Percentiles rank a stretch among this genome's conserved stretches.
phyloP scores from a whole-genome alignment of 805 yeast genomes.

The Lachancea meyersii region DNA sequence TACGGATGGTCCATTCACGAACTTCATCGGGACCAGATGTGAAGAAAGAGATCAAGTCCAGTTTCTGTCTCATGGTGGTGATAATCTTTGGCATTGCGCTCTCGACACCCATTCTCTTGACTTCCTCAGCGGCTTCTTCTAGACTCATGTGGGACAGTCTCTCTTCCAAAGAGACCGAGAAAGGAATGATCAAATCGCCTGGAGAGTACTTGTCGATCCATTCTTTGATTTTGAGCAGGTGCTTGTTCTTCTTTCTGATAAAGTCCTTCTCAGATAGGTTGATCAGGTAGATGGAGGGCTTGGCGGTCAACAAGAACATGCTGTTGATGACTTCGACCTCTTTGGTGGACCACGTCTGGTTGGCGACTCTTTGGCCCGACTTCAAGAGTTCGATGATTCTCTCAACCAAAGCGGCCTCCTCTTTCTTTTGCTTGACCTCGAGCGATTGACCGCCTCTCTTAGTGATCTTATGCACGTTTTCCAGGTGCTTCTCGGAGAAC shows the following conservation, averaged over 20 bases:
- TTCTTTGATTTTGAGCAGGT: constrained; percentile 69
- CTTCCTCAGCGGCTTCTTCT: constrained; percentile 72
- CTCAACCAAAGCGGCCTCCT: constrained; percentile 70
- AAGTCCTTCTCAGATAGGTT: constrained; percentile 87
- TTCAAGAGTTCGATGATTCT: constrained; percentile 71
- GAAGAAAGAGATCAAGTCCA: constrained; percentile 86
- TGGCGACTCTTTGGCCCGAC: constrained; percentile 82
- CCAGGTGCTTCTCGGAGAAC: constrained; percentile 79
- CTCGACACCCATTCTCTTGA: constrained; percentile 62
- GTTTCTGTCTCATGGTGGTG: constrained; percentile 76
- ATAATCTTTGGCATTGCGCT: constrained; percentile 85
- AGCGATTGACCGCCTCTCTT: constrained; percentile 84
- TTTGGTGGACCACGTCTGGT: constrained; percentile 79
- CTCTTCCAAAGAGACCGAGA: constrained; percentile 89
- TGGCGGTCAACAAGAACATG: constrained; percentile 86
- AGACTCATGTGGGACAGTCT: constrained; percentile 82
- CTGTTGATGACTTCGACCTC: constrained; percentile 87
- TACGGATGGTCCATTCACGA: constrained; percentile 95
- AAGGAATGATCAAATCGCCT: constrained; percentile 86
- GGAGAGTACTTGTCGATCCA: constrained; percentile 90
- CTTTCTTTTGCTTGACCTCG: constrained; percentile 84
- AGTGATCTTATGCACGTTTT: constrained; percentile 69
- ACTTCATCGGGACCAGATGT: constrained; percentile 96
- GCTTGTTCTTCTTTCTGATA: constrained; percentile 83
- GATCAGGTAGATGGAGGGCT: constrained; percentile 88